Conservation (phyloP, 2,329 filamentous ascomycete genomes). For the Microdochium nivale region DNA sequence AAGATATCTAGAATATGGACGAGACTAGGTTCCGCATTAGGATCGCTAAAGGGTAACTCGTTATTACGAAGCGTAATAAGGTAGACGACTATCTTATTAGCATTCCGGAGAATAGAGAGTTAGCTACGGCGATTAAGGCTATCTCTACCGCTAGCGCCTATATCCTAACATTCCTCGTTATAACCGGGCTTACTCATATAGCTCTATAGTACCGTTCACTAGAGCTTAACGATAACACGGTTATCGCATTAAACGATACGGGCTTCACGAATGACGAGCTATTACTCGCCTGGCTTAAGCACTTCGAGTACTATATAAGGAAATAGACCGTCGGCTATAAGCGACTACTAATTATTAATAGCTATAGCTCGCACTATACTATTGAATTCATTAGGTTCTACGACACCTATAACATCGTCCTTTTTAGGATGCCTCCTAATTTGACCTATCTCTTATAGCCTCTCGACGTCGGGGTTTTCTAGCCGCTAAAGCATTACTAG, state of each 20-base stretch:
- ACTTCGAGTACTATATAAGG: not conserved
- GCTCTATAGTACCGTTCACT: not conserved
- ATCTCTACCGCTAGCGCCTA: constrained; percentile 1
- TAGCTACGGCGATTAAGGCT: constrained; percentile 5
- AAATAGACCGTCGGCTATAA: not conserved
- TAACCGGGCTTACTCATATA: constrained; percentile 2
- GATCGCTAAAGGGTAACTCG: constrained; percentile 1
- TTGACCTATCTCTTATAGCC: constrained; percentile 2
- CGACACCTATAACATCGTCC: constrained; percentile 4
- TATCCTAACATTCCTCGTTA: constrained; percentile 5
- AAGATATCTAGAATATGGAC: constrained; percentile 5
- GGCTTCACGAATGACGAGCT: constrained; percentile 5
- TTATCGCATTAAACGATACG: constrained; percentile 1
- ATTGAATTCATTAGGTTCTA: constrained; percentile 7
- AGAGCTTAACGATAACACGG: constrained; percentile 1
- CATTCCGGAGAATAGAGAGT: constrained; percentile 5
- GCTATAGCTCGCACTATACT: constrained; percentile 7
- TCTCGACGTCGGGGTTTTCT: constrained; percentile 4
- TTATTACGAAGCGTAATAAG: constrained; percentile 1
- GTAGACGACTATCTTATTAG: not conserved
- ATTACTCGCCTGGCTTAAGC: constrained; percentile 1
- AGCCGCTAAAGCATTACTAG: constrained; percentile 3
- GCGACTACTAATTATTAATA: constrained; percentile 7
- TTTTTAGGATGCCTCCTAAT: constrained; percentile 4
- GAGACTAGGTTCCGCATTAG: constrained; percentile 4